Percentiles rank a stretch among this genome's conserved stretches.
Conservation (phyloP, 1,284 basidiomycete genomes). For the Ustilago vetiveriae region DNA sequence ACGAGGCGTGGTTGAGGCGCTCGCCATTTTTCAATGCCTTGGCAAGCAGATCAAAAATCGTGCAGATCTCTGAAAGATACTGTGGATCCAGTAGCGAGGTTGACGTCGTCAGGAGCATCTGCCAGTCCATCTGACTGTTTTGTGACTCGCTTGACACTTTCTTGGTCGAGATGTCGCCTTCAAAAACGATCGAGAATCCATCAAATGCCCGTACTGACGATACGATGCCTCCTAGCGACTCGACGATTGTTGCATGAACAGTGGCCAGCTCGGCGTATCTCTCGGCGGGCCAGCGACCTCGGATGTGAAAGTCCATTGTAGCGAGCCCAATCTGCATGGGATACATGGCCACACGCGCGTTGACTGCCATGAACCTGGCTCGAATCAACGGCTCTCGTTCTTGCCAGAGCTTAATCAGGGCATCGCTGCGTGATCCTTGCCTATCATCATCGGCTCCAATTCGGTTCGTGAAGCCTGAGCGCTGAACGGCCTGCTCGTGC, state of each 20-base stretch:
- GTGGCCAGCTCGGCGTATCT: constrained; percentile 70
- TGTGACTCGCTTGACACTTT: neutral
- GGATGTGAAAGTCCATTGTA: constrained; percentile 66
- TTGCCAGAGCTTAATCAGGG: constrained; percentile 16
- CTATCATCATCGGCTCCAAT: constrained; percentile 68
- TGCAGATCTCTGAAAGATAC: constrained; percentile 45
- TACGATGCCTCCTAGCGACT: constrained; percentile 43
- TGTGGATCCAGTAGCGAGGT: constrained; percentile 53
- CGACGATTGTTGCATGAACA: constrained; percentile 49
- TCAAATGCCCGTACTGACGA: constrained; percentile 29
- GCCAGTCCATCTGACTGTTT: constrained; percentile 29
- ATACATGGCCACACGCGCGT: constrained; percentile 67
- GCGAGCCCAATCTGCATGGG: constrained; percentile 71
- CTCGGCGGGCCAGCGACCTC: constrained; percentile 71
- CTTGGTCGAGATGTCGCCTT: constrained; percentile 1
- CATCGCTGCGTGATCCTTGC: constrained; percentile 37
- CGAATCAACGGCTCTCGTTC: constrained; percentile 36
- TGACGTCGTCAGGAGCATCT: constrained; percentile 36
- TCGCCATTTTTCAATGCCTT: constrained; percentile 45
- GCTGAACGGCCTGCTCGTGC: constrained; percentile 68
- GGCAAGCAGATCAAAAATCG: constrained; percentile 46
- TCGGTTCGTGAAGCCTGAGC: constrained; percentile 68
- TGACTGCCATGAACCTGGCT: constrained; percentile 68
- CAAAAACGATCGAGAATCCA: constrained; percentile 2
- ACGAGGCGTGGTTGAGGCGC: constrained; percentile 36